Evolutionary conservation across 2,329 filamentous ascomycete species (phyloP).

Genomic region (Fulvia fulva): DNA sequence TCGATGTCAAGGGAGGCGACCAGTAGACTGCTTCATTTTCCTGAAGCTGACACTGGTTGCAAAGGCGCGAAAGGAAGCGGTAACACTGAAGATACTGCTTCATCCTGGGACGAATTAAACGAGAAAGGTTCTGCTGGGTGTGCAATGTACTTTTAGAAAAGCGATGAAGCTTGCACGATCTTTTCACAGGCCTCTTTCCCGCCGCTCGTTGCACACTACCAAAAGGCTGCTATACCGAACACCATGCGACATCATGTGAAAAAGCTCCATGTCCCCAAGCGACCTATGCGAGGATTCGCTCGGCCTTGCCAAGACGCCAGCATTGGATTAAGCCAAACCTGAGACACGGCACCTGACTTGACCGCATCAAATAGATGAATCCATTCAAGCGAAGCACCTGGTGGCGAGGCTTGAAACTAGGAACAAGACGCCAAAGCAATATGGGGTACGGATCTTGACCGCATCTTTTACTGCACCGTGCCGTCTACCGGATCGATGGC

Average conservation of each 20-base stretch:
- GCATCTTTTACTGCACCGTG: neutral
- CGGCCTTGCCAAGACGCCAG: neutral
- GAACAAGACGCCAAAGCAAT: neutral
- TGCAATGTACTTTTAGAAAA: neutral
- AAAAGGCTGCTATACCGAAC: neutral
- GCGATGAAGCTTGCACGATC: neutral
- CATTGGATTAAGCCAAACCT: neutral
- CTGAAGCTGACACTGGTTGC: neutral
- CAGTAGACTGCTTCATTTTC: neutral
- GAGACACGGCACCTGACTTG: neutral
- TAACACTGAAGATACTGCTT: neutral
- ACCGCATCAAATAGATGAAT: neutral
- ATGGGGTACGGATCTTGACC: neutral
- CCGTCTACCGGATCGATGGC: neutral
- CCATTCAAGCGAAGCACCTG: neutral
- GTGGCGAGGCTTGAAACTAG: neutral
- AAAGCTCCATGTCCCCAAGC: neutral
- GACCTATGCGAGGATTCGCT: neutral
- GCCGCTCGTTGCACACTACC: neutral
- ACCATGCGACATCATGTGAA: neutral
- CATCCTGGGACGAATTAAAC: neutral
- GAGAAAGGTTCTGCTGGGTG: neutral
- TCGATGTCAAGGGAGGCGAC: slow-evolving; percentile 55
- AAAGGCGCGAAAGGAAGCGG: neutral
- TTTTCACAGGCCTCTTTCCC: neutral